Evolutionary conservation across 352 stramenopile species (phyloP), one percentile per base, ranked within the genome.

Genomic region (Pythium vanterpoolii): DNA sequence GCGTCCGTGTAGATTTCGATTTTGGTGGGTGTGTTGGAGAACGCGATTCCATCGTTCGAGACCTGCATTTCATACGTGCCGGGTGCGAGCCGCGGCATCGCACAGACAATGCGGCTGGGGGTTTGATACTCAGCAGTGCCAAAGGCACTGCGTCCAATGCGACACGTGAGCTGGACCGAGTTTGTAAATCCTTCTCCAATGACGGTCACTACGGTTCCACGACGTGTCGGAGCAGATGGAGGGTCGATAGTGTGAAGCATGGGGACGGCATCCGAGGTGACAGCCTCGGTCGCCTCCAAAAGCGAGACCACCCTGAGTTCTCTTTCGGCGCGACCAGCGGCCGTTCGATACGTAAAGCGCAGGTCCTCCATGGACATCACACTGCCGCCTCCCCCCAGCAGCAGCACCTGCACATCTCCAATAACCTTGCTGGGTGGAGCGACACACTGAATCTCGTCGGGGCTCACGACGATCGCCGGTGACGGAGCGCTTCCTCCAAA

Each of bases 1-100:
- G 79, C 71, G 49, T 95, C 80, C 3, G 80, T 86, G 59, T 95
- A 90, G 34, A 95, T 83, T 5, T 72, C 60, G 47, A 98, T 77
- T 23, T 68, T 66, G 2, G 69, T 68, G 7, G 72, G 76, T 31
- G 72, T 82, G 30, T 86, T 80, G 28, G 82, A 89, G 69, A 83
- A 92, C 1, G 21, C 34, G 16, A 61, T 28, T 0, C 86, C 87
- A 53, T 95, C 75, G 51, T 93, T 96, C 1, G 85, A 81, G 18
- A 95, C 77, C 72, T 96, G 83, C 23, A 97, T 57, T 31, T 74
- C 57, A 10, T 96, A 91, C 6, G 24, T 47, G 27, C 70, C 72
- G 0, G 88, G 85, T 4, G 71, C 56, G 0, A 89, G 50, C 7
- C 77, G 72, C 11, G 87, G 90, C 3, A 85, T 57, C 23, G 56